Evolutionary conservation across 2,329 filamentous ascomycete genomes (phyloP).

Genomic region (Sclerotinia borealis): DNA sequence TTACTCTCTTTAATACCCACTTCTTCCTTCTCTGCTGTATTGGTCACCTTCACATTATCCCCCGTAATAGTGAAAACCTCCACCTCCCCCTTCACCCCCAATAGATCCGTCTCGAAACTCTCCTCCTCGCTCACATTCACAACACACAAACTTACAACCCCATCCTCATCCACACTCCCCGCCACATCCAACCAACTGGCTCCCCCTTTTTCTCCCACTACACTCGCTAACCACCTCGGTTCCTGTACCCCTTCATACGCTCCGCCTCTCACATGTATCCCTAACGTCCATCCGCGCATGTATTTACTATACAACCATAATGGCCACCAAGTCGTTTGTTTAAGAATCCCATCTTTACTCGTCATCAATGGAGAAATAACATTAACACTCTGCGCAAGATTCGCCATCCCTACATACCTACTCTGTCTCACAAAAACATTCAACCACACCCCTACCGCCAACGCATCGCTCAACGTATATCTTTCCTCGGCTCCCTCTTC

Average conservation of each 20-base stretch:
- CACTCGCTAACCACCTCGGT: slow-evolving; percentile 58
- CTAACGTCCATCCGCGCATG: slow-evolving; percentile 68
- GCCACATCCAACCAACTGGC: slow-evolving; percentile 67
- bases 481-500: slow-evolving; percentile 56
- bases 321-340: slow-evolving; percentile 62
- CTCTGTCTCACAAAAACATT: slow-evolving; percentile 61
- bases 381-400: slow-evolving; percentile 61
- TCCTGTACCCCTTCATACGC: slow-evolving; percentile 62
- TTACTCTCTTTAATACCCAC: slow-evolving; percentile 54
- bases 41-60: slow-evolving; percentile 49
- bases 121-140: slow-evolving; percentile 63
- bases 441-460: slow-evolving; percentile 56
- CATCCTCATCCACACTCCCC: slow-evolving; percentile 51
- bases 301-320: slow-evolving; percentile 55
- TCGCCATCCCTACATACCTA: slow-evolving; percentile 58
- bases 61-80: slow-evolving; percentile 59
- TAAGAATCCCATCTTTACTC: slow-evolving; percentile 47
- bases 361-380: slow-evolving; percentile 65
- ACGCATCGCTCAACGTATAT: slow-evolving; percentile 58
- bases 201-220: slow-evolving; percentile 47
- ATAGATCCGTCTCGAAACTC: slow-evolving; percentile 53
- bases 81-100: slow-evolving; percentile 49
- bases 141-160: slow-evolving; percentile 60
- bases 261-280: slow-evolving; percentile 55
- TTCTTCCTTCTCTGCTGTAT: slow-evolving; percentile 56